Conservation (phyloP, 2,329 filamentous ascomycete species). For the Cryphonectria carpinicola region DNA sequence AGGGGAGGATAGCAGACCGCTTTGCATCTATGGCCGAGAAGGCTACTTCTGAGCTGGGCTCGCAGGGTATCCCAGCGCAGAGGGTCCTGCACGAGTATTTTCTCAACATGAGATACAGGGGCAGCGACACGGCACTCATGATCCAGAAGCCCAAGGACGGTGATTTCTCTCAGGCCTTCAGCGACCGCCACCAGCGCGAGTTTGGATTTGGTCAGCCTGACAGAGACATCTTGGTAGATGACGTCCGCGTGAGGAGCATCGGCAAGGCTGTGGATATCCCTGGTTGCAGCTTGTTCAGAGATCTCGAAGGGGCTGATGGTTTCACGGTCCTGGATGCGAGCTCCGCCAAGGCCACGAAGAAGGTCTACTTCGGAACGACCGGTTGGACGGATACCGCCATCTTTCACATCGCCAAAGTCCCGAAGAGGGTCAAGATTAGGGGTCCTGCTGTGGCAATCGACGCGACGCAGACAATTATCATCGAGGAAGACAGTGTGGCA, state of each 20-base stretch:
- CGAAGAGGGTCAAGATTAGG: constrained; percentile 70
- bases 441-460: constrained; percentile 89
- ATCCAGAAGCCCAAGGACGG: constrained; percentile 72
- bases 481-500: constrained; percentile 77
- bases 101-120: constrained; percentile 89
- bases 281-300: constrained; percentile 75
- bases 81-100: constrained; percentile 89
- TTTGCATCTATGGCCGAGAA: constrained; percentile 68
- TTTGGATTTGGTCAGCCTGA: constrained; percentile 88
- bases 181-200: constrained; percentile 86
- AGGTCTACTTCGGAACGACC: constrained; percentile 79
- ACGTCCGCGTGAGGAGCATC: constrained; percentile 85
- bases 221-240: constrained; percentile 86
- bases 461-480: constrained; percentile 88
- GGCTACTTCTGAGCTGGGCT: constrained; percentile 67
- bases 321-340: constrained; percentile 58
- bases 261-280: constrained; percentile 73
- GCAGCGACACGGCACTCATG: constrained; percentile 91
- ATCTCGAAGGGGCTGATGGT: constrained; percentile 65
- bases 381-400: constrained; percentile 78
- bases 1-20: constrained; percentile 68
- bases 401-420: constrained; percentile 78
- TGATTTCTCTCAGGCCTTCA: constrained; percentile 81
- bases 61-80: constrained; percentile 77
- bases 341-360: constrained; percentile 54